Evolutionary conservation across 75 land plant genomes (phyloP).

Genomic region (Cupressus sempervirens): DNA sequence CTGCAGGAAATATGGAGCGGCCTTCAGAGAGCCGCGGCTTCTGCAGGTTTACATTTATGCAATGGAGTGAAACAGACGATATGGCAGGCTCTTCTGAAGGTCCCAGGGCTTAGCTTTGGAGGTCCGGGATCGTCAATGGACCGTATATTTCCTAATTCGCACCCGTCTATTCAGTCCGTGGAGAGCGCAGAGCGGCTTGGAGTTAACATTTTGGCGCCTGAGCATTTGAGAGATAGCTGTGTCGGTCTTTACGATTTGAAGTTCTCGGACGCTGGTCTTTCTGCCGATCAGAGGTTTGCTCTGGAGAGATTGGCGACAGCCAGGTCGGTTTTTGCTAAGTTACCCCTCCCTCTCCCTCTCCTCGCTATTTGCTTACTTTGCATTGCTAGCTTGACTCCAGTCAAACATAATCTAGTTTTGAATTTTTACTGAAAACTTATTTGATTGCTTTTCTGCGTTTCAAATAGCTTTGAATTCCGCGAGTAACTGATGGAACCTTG

Average conservation of each 20-base stretch:
- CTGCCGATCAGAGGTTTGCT: slow-evolving; percentile 40
- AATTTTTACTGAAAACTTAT: background rate
- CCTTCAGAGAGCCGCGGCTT: slow-evolving; percentile 31
- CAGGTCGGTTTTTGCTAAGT: slow-evolving; percentile 38
- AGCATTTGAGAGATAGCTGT: slow-evolving; percentile 67
- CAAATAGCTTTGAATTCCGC: background rate
- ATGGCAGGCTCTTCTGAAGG: slow-evolving; percentile 47
- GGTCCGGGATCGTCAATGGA: background rate
- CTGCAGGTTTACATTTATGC: slow-evolving; percentile 38
- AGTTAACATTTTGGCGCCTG: slow-evolving; percentile 54
- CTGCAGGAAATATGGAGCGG: slow-evolving; percentile 53
- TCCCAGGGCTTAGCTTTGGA: slow-evolving; percentile 48
- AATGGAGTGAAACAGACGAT: slow-evolving; percentile 43
- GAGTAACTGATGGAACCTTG: background rate
- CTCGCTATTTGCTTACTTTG: background rate
- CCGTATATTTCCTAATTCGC: slow-evolving; percentile 1
- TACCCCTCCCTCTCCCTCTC: no score
- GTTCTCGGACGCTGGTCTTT: slow-evolving; percentile 37
- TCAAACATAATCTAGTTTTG: no score
- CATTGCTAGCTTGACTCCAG: background rate
- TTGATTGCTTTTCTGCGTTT: background rate
- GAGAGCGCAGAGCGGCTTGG: slow-evolving; percentile 52
- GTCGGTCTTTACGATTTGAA: slow-evolving; percentile 69
- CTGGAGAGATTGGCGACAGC: slow-evolving; percentile 82
- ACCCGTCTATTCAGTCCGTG: slow-evolving; percentile 32